Base-by-base conservation (phyloP, 1,284 basidiomycete species). In the Boletus albobrunnescens region DNA sequence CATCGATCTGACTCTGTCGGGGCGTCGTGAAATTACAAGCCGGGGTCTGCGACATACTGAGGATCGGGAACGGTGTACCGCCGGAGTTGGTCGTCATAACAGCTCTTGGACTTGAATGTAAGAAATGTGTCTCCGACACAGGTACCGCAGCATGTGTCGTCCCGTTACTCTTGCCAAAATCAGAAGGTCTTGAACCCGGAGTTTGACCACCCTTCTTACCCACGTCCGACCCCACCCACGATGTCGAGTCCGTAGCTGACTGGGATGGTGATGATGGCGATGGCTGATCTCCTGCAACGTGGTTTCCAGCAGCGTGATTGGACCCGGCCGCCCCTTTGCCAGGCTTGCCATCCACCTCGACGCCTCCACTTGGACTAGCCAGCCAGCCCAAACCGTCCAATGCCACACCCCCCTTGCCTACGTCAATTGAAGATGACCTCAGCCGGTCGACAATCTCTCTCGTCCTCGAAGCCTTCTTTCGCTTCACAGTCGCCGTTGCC, bases 401-500 rank as follows among this genome's bases (percentile, higher is more conserved):
- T 4, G 14, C 52, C 8, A 30, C 36, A 24, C 31, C 19, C 10
- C 47, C 46, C 42, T 48, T 61, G 12, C 55, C 60, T 1, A 30
- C 49, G 49, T 63, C 58, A 7, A 59, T 36, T 16, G 58, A 64
- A 33, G 50, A 51, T 27, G 59, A 62, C 47, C 59, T 58, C 39
- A 65, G 17, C 26, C 47, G 57, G 44, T 65, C 60, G 3, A 61
- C 59, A 30, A 61, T 65, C 46, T 61, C 60, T 19, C 61, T 58
- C 47, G 63, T 61, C 33, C 57, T 50, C 20, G 61, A 65, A 9
- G 42, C 14, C 51, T 59, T 61, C 50, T 61, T 63, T 13, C 55
- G 55, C 36, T 65, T 61, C 37, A 42, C 49, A 16, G 27, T 23
- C 23, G 56, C 19, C 13, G 54, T 56, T 2, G 59, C 46, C 8